Conservation (phyloP, 257 asterid species). For the Solanum bulbocastanum region DNA sequence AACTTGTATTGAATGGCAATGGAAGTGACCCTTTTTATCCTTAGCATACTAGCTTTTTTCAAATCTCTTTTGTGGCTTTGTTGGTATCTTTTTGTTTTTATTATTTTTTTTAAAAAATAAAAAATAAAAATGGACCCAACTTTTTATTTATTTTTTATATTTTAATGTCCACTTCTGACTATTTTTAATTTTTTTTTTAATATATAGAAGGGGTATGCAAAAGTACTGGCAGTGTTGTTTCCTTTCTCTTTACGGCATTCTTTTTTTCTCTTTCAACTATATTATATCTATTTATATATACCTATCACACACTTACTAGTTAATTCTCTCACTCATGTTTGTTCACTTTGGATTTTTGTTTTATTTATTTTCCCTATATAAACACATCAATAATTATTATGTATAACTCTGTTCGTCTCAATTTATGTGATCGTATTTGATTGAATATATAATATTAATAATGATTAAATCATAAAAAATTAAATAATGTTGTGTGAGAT, state of each 20-base stretch:
- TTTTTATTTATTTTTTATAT: background rate
- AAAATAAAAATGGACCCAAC: conserved; percentile 8
- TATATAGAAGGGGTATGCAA: conserved; percentile 29
- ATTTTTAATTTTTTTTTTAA: background rate
- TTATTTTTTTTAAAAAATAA: background rate
- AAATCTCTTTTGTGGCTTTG: conserved; percentile 19
- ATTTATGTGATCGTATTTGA: background rate
- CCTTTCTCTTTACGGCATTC: conserved; percentile 77
- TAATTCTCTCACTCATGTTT: background rate
- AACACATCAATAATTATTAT: background rate
- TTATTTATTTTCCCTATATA: background rate
- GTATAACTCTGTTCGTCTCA: accelerated
- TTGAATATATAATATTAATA: accelerated
- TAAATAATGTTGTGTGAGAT: too few species aligned
- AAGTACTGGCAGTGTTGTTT: conserved; percentile 42
- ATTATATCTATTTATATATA: conserved; percentile 20
- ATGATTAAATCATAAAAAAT: accelerated
- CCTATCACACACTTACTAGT: conserved; percentile 16
- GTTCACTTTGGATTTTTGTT: background rate
- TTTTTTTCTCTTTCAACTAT: conserved; percentile 26
- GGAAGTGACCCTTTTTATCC: conserved; percentile 35
- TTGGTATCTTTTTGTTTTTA: conserved; percentile 28
- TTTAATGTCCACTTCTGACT: conserved; percentile 4
- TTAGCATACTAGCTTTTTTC: conserved; percentile 10
- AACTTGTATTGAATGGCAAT: background rate